These are phyloP conservation scores for Annulohypoxylon moriforme DNA, from an alignment of 495 filamentous ascomycete species.

Conservation along the genomic window DNA sequence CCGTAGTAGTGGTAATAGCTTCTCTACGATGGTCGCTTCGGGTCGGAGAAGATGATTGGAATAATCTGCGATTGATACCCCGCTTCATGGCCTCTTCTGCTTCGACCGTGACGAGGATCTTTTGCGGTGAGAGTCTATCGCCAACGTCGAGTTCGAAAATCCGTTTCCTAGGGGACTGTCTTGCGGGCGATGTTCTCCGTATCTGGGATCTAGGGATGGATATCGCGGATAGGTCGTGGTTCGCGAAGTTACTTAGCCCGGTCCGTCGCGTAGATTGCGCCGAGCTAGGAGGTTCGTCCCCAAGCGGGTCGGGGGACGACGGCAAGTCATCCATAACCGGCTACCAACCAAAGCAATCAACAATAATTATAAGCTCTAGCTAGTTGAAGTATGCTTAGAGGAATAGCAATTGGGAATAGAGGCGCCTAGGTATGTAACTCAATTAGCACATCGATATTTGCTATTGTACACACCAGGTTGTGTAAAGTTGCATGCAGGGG, in stretches of 20 bases:
- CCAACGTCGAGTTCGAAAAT: slow-evolving; percentile 67
- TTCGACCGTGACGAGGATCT: slow-evolving; percentile 65
- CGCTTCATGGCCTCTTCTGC: slow-evolving; percentile 52
- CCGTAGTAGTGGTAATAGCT: slow-evolving; percentile 50
- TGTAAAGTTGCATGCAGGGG: slow-evolving; percentile 29
- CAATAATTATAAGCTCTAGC: slow-evolving; percentile 14
- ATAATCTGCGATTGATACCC: slow-evolving; percentile 54
- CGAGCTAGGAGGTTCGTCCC: slow-evolving; percentile 50
- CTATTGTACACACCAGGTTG: slow-evolving; percentile 7
- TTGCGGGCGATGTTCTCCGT: slow-evolving; percentile 45
- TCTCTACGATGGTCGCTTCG: slow-evolving; percentile 43
- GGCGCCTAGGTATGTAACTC: slow-evolving; percentile 11
- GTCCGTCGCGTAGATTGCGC: slow-evolving; percentile 46
- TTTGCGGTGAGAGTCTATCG: slow-evolving; percentile 59
- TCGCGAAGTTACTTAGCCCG: slow-evolving; percentile 37
- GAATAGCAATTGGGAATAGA: slow-evolving; percentile 7
- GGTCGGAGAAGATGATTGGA: slow-evolving; percentile 52
- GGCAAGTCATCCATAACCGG: slow-evolving; percentile 49
- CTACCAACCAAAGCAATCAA: slow-evolving; percentile 25
- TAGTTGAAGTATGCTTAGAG: slow-evolving; percentile 11
- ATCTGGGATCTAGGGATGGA: slow-evolving; percentile 34
- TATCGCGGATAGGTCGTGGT: slow-evolving; percentile 34
- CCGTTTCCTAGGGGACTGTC: slow-evolving; percentile 61
- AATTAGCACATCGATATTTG: slow-evolving; percentile 13
- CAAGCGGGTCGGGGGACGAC: slow-evolving; percentile 62